A percentile compares a stretch with the other conserved stretches of the same genome.
Conservation (phyloP, 2,329 filamentous ascomycete species). For the Aspergillus ustus region DNA sequence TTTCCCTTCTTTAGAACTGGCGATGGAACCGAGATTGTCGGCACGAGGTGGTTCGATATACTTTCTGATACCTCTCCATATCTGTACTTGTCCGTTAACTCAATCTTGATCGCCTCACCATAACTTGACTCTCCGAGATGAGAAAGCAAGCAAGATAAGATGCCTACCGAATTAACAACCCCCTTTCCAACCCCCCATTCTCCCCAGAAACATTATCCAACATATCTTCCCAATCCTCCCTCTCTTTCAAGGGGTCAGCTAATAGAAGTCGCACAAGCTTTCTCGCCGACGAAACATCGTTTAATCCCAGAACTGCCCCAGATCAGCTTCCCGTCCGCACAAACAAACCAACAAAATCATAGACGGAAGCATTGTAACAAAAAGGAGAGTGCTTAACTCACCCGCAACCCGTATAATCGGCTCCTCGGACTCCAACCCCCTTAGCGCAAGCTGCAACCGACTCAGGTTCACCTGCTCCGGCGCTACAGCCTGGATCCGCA, state of each 20-base stretch:
- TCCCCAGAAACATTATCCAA: conserved; percentile 52
- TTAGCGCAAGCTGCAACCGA: conserved; percentile 62
- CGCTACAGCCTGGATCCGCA: conserved; percentile 56
- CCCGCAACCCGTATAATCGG: conserved; percentile 62
- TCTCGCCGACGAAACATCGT: conserved; percentile 55
- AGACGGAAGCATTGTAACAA: not conserved
- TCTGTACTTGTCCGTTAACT: conserved; percentile 37
- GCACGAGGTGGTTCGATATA: conserved; percentile 56
- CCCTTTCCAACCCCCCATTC: conserved; percentile 52
- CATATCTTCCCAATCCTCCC: conserved; percentile 69
- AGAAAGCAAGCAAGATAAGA: not conserved
- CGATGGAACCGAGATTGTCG: conserved; percentile 61
- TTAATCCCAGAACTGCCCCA: conserved; percentile 53
- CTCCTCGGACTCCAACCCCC: conserved; percentile 59
- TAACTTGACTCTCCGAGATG: too few species aligned
- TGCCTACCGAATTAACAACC: conserved; percentile 66
- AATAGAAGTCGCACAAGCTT: conserved; percentile 70
- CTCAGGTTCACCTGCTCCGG: conserved; percentile 63
- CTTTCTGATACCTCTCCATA: conserved; percentile 59
- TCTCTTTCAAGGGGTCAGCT: conserved; percentile 68
- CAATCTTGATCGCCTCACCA: too few species aligned
- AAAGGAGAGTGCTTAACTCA: conserved; percentile 30
- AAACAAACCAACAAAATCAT: not conserved
- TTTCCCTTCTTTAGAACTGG: conserved; percentile 58
- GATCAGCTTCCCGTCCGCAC: not conserved